A percentile compares a stretch with the other conserved stretches of the same genome.
Conservation (phyloP, 192 early-diverging fungal genomes). For the Coemansia sp. region DNA sequence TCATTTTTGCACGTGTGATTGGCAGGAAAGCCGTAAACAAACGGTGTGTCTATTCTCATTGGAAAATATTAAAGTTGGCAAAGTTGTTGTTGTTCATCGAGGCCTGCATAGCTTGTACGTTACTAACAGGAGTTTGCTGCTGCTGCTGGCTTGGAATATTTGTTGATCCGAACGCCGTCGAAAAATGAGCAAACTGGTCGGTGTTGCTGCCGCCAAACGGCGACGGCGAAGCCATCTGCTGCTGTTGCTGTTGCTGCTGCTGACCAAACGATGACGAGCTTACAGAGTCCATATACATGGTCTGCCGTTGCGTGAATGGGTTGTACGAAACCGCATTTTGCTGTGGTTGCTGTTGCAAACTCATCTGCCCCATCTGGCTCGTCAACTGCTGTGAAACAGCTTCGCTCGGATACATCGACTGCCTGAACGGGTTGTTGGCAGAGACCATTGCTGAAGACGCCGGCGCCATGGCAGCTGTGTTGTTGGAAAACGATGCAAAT, state of each 20-base stretch:
- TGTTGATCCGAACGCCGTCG: slow-evolving; percentile 6
- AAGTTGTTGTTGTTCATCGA: slow-evolving; percentile 38
- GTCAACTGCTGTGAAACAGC: slow-evolving; percentile 22
- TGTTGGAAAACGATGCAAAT: slow-evolving; percentile 1
- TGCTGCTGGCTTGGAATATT: slow-evolving; percentile 2
- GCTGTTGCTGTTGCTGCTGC: slow-evolving; percentile 15
- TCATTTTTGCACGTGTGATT: neutral
- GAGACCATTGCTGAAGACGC: slow-evolving; percentile 20
- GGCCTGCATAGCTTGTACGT: slow-evolving; percentile 12
- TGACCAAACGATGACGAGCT: slow-evolving; percentile 11
- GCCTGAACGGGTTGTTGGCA: slow-evolving; percentile 48
- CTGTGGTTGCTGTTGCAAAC: slow-evolving; percentile 24
- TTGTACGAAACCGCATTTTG: slow-evolving; percentile 30
- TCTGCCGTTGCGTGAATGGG: slow-evolving; percentile 51
- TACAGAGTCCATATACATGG: slow-evolving; percentile 33
- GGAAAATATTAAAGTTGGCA: slow-evolving; percentile 46
- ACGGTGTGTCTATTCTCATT: slow-evolving; percentile 1
- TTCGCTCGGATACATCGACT: slow-evolving; percentile 45
- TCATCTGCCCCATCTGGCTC: slow-evolving; percentile 39
- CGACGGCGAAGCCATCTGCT: slow-evolving; percentile 2
- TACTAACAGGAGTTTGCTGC: neutral
- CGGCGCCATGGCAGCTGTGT: neutral
- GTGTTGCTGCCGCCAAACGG: slow-evolving; percentile 7
- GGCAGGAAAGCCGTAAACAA: neutral
- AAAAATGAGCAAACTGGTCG: slow-evolving; percentile 3